Conservation (phyloP, 2,329 filamentous ascomycete genomes). For the Colletotrichum cereale region DNA sequence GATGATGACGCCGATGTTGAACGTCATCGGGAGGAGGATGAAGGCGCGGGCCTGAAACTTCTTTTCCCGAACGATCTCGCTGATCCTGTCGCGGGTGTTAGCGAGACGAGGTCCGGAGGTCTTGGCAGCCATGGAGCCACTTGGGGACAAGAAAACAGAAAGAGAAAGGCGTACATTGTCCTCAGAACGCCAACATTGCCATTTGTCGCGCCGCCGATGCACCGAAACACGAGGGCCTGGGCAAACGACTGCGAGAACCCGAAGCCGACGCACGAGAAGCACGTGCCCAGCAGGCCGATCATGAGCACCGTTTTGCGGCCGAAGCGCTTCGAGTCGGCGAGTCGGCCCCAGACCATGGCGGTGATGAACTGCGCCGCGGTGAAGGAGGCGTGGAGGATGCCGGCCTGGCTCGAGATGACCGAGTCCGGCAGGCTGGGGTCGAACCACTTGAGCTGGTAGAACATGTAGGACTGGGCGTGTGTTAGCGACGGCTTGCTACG, state of each 20-base stretch:
- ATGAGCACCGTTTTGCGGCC: constrained; percentile 85
- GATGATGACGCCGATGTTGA: constrained; percentile 60
- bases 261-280: constrained; percentile 75
- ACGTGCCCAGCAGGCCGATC: constrained; percentile 78
- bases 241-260: constrained; percentile 77
- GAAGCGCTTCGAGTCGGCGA: constrained; percentile 71
- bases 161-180: constrained; percentile 65
- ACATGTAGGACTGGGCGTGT: constrained; percentile 76
- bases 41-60: constrained; percentile 63
- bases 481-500: background rate
- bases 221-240: constrained; percentile 74
- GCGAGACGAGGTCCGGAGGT: background rate
- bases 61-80: constrained; percentile 62
- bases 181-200: constrained; percentile 67
- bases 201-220: constrained; percentile 70
- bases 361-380: constrained; percentile 86
- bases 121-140: constrained; percentile 54
- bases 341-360: constrained; percentile 83
- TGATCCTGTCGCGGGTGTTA: constrained; percentile 47
- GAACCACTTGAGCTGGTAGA: constrained; percentile 89
- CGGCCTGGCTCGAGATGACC: constrained; percentile 81
- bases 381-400: constrained; percentile 82
- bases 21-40: constrained; percentile 61
- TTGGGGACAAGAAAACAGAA: constrained; percentile 34
- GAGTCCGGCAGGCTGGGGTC: constrained; percentile 65